Base-by-base conservation (phyloP, 2,329 filamentous ascomycete genomes). In the Paraphoma sp. region DNA sequence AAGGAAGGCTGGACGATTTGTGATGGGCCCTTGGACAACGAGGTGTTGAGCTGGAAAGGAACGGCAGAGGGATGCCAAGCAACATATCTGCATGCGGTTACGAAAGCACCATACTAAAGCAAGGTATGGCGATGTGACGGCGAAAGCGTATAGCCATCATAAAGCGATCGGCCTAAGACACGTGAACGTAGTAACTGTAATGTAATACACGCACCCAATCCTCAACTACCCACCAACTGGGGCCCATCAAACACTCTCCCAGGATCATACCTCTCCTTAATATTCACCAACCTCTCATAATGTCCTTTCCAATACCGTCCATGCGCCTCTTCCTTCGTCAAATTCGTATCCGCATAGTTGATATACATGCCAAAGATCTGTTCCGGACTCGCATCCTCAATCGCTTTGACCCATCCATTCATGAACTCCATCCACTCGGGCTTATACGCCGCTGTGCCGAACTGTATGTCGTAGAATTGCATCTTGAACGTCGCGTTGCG, bases 291-390 rank as follows among this genome's bases (percentile, higher is more conserved):
- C 52, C 60, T 69, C 8, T 61, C 53, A 50, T 71, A 77, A 16
- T 76, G 66, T 1, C 60, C 60, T 6, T 77, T 68, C 65, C 78
- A 84, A 66, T 84, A 83, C 54, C 77, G 70, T 30, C 75, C 60
- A 62, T 81, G 77, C 4, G 82, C 82, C 33, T 76, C 74, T 0
- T 73, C 71, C 31, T 74, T 73, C 46, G 72, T 74, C 61, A 84
- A 68, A 40, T 72, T 76, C 8, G 80, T 75, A 67, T 84, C 82
- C 16, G 80, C 78, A 59, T 84, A 84, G 68, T 84, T 84, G 63
- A 80, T 78, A 63, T 84, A 84, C 71, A 79, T 79, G 17, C 79
- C 80, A 71, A 75, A 80, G 30, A 76, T 63, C 30, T 50, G 53
- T 1, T 48, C 57, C 0, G 57, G 53, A 7, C 57, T 67, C 18